These are phyloP conservation scores for Kandelia obovata DNA, from an alignment of 345 rosid species.

Conservation along the genomic window DNA sequence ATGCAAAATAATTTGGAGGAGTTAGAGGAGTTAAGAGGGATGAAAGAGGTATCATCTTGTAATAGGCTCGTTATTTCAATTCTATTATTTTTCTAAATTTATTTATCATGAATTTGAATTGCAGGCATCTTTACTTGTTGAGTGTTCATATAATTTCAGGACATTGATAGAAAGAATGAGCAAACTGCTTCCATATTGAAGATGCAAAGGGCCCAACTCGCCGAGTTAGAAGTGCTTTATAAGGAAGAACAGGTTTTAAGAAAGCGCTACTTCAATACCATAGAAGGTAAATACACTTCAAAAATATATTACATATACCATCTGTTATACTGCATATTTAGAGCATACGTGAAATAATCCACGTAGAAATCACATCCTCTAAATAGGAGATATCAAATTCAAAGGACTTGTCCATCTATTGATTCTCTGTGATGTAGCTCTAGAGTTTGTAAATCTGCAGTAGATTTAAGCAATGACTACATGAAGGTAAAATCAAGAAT, in stretches of 20 bases:
- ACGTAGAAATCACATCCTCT: no score
- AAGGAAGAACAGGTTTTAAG: conserved; percentile 88
- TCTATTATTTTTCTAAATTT: neutral
- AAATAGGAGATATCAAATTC: no score
- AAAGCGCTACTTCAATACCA: conserved; percentile 83
- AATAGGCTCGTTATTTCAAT: neutral
- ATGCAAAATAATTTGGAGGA: conserved; percentile 73
- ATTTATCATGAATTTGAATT: neutral
- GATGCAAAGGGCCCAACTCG: conserved; percentile 92
- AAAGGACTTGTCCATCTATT: no score
- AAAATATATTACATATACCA: no score
- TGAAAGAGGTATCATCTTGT: conserved; percentile 70
- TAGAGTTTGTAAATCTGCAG: no score
- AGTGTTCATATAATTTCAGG: conserved; percentile 42
- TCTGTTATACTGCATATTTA: no score
- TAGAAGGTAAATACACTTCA: conserved; percentile 57
- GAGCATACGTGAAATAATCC: no score
- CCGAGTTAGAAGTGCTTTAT: conserved; percentile 77
- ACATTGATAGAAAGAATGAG: conserved; percentile 93
- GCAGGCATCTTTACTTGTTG: neutral
- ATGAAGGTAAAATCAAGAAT: no score
- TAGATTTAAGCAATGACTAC: no score
- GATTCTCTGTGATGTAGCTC: no score
- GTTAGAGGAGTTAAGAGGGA: conserved; percentile 83
- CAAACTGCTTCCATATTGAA: conserved; percentile 94